Base-by-base conservation (phyloP, 495 filamentous ascomycete species). In the Annulohypoxylon maeteangense region DNA sequence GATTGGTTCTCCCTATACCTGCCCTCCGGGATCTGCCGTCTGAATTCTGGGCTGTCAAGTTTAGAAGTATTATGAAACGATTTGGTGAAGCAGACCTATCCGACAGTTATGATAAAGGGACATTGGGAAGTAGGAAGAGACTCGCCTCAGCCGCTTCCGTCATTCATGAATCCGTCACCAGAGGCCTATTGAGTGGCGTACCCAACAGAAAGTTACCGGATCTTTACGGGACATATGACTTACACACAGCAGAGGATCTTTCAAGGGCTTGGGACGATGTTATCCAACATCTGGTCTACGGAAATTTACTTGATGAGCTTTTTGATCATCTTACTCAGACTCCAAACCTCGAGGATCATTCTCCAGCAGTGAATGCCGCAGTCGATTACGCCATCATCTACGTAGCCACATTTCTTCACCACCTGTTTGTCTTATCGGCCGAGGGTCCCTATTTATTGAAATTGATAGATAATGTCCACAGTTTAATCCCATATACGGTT, bases 101-200 rank as follows among this genome's bases (percentile, higher is more conserved):
- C 27, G 88, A 91, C 70, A 90, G 88, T 74, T 92, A 90, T 71
- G 90, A 92, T 72, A 90, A 90, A 74, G 89, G 88, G 5, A 80
- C 83, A 6, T 70, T 92, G 34, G 89, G 90, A 11, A 84, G 85
- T 65, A 82, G 89, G 51, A 91, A 90, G 75, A 88, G 88, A 8
- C 80, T 92, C 25, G 87, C 89, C 6, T 90, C 90, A 27, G 90
- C 87, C 10, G 83, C 86, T 14, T 87, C 87, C 18, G 84, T 83
- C 3, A 72, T 92, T 59, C 81, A 90, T 62, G 90, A 91, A 72
- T 82, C 83, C 54, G 80, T 88, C 0, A 86, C 86, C 5, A 78
- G 89, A 59, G 90, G 87, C 1, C 74, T 83, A 7, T 73, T 91
- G 12, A 87, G 82, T 82, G 89, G 62, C 1, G 77, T 85, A 47